Percentiles rank a stretch among this genome's conserved stretches.
Evolutionary conservation across 164 flowering plant species (phyloP).

Genomic region (Vitis cinerea): DNA sequence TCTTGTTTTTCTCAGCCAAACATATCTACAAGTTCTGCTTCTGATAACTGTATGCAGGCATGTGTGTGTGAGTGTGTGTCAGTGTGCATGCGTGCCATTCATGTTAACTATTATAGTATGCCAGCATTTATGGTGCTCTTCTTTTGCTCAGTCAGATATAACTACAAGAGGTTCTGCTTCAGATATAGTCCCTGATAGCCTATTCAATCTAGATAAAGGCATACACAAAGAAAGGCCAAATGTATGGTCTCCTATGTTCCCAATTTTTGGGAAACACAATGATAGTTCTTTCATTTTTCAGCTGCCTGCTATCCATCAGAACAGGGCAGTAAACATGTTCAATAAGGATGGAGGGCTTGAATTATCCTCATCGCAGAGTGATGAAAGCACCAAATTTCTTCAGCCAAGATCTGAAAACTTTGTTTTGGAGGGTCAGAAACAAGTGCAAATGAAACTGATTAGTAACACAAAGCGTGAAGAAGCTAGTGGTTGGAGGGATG

Average conservation of each 20-base stretch:
- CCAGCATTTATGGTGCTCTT: background rate
- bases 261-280: conserved; percentile 14
- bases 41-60: too few species aligned
- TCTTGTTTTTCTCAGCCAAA: too few species aligned
- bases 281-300: conserved; percentile 13
- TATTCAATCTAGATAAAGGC: conserved; percentile 16
- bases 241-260: conserved; percentile 17
- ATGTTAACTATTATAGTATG: too few species aligned
- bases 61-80: too few species aligned
- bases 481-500: conserved; percentile 21
- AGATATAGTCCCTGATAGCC: conserved; percentile 25
- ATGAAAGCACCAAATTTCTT: conserved; percentile 24
- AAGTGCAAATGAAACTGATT: conserved; percentile 20
- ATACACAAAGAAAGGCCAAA: conserved; percentile 20
- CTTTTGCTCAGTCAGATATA: conserved; percentile 36
- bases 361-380: conserved; percentile 12
- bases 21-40: too few species aligned
- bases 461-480: conserved; percentile 13
- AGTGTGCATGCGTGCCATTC: too few species aligned
- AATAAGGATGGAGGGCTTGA: conserved; percentile 23
- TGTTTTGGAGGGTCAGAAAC: conserved; percentile 21
- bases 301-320: conserved; percentile 19
- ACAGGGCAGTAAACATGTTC: conserved; percentile 19
- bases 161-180: conserved; percentile 25
- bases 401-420: conserved; percentile 17